phyloP scores from a whole-genome alignment of 768 basidiomycete genomes.

The Amanita rimosa region DNA sequence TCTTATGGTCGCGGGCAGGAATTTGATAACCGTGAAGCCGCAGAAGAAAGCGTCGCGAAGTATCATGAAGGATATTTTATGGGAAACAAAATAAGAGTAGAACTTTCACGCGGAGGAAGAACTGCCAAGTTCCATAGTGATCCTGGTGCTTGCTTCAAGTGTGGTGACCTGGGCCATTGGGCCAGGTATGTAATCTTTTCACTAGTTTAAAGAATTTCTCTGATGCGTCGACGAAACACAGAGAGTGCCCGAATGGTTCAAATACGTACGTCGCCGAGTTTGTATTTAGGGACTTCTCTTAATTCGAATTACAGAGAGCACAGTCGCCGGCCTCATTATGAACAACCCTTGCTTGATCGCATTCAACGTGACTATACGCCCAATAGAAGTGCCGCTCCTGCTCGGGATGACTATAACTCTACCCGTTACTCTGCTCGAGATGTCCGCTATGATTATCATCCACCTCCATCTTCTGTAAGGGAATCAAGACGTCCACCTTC shows the following conservation, averaged over 20 bases:
- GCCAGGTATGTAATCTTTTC: constrained; percentile 46
- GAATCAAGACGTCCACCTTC: constrained; percentile 55
- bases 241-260: constrained; percentile 61
- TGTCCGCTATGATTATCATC: constrained; percentile 50
- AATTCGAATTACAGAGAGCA: constrained; percentile 15
- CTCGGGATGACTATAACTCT: constrained; percentile 46
- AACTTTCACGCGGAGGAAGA: constrained; percentile 73
- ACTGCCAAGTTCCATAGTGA: constrained; percentile 77
- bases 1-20: constrained; percentile 35
- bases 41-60: constrained; percentile 79
- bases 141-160: constrained; percentile 82
- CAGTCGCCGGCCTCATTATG: constrained; percentile 31
- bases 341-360: constrained; percentile 46
- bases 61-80: constrained; percentile 87
- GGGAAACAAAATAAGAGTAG: constrained; percentile 88
- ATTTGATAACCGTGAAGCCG: constrained; percentile 72
- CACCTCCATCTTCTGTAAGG: constrained; percentile 26
- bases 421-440: constrained; percentile 41
- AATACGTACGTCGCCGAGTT: constrained; percentile 32
- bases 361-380: constrained; percentile 47
- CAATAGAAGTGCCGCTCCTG: constrained; percentile 25
- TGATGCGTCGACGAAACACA: constrained; percentile 16
- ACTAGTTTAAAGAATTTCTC: background rate
- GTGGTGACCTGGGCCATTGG: constrained; percentile 82
- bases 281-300: background rate